Evolutionary conservation across 164 flowering plant genomes (phyloP), one percentile per base, ranked within the genome.

Genomic region (Magnolia kwangsiensis): DNA sequence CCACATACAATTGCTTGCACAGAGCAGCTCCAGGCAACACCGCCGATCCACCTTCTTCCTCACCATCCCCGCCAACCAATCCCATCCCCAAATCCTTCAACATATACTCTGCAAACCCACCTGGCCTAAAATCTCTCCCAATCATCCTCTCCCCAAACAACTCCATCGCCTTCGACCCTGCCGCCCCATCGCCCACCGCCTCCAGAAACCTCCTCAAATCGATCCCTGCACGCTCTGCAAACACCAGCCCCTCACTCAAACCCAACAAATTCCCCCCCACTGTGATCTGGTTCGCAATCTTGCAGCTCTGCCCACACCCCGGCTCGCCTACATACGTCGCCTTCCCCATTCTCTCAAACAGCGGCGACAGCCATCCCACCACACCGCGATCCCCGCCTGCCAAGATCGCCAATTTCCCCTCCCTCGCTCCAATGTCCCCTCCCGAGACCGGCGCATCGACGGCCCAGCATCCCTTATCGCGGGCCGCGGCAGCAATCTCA

Each of bases 71-170:
- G 24, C 83, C 80, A 78, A 86, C 86, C 27, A 89, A 80, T 1
- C 86, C 92, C 92, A 93, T 88, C n/a, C 96, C 96, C 89, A 93
- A 74, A 74, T 93, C 98, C 87, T 93, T 93, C 79, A 91, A 90
- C 89, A 93, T 86, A 73, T 91, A 89, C 84, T 89, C 92, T 0
- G 86, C 89, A 76, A 88, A 89, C 73, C 88, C 92, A 21, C 98
- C 97, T 3, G 94, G 82, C 81, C 73, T 82, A 51, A 92, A 94
- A 74, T 94, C 95, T 80, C 89, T 87, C 73, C 68, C 86, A 4
- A 92, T 75, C 87, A 92, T 89, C 84, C 97, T 88, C 80, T 77
- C 83, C 71, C 95, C 97, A 69, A 88, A 91, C 80, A 91, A 65
- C 80, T 90, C 93, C 91, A 90, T 87, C 80, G 78, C 92, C 90